Evolutionary conservation across 768 basidiomycete genomes (phyloP), one percentile per base, ranked within the genome.

Genomic region (Auricularia sp.): DNA sequence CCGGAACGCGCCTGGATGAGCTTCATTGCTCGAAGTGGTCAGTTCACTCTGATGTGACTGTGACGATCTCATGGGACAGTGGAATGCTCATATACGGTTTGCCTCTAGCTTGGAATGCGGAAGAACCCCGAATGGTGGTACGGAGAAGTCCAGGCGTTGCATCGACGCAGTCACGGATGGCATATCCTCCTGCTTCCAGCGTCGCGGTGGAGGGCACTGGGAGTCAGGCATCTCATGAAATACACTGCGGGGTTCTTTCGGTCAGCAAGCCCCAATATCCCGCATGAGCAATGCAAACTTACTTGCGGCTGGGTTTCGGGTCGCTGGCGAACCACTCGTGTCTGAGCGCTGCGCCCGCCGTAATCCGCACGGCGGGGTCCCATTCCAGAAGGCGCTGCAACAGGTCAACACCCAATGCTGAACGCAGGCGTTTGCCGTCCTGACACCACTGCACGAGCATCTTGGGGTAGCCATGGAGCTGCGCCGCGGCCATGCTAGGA

Each of bases 251-350:
- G 67, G 51, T 44, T 14, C 5, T 68, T 35, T 66, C 45, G 54
- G 29, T 35, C 8, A 42, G 35, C 36, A 58, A 21, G 61, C 6
- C 56, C 35, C 35, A n/a, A 16, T 63, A 3, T 44, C 13, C 37
- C 34, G 45, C 24, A n/a, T 42, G 16, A 65, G 24, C 13, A 62
- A 29, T 18, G 3, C 24, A 11, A 16, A 80, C 90, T 69, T 68
- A 97, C 95, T 96, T 94, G 73, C 80, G 80, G 18, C 89, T 90
- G 2, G 95, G 92, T 54, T 81, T 81, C 8, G 94, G 93, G 7
- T 95, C 95, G 71, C 95, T 92, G 34, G 83, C 82, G 74, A 98
- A 99, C 94, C 95, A 99, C 68, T 82, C 83, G 74, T 98, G 95
- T 24, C 79, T 79, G 1, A 99, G 78, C 0, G 93, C 90, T 66